phyloP scores from a whole-genome alignment of 345 rosid genomes.

The Psidium friedrichsthalianum region DNA sequence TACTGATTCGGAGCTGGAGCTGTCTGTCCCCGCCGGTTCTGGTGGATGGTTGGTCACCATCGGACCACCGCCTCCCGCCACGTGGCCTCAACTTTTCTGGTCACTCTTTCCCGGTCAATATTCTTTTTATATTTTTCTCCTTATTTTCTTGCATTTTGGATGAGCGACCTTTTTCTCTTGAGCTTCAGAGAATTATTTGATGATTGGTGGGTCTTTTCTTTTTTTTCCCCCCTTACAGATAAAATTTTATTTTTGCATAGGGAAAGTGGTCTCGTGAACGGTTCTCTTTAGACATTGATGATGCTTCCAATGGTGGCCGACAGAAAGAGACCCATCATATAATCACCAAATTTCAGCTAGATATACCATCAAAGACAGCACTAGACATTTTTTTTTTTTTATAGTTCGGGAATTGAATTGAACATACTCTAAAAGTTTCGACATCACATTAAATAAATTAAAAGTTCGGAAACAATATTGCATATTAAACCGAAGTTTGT shows the following conservation, averaged over 20 bases:
- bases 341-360: neutral
- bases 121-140: neutral
- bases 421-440: too few relatives aligned
- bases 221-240: neutral
- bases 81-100: neutral
- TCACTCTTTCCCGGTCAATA: neutral
- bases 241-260: neutral
- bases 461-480: too few relatives aligned
- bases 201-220: neutral
- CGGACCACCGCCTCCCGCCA: neutral
- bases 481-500: too few relatives aligned
- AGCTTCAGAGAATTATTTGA: neutral
- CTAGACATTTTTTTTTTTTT: too few relatives aligned
- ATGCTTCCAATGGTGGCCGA: neutral
- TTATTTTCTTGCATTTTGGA: neutral
- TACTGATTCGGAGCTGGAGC: neutral
- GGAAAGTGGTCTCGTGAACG: neutral
- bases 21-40: neutral
- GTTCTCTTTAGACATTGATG: neutral
- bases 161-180: too few relatives aligned
- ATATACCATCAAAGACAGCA: neutral
- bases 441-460: too few relatives aligned
- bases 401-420: too few relatives aligned
- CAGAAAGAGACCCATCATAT: neutral
- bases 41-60: neutral